Percentiles rank a stretch among this genome's conserved stretches.
Evolutionary conservation across 2,329 filamentous ascomycete genomes (phyloP).

Genomic region (Knoxdaviesia capensis): DNA sequence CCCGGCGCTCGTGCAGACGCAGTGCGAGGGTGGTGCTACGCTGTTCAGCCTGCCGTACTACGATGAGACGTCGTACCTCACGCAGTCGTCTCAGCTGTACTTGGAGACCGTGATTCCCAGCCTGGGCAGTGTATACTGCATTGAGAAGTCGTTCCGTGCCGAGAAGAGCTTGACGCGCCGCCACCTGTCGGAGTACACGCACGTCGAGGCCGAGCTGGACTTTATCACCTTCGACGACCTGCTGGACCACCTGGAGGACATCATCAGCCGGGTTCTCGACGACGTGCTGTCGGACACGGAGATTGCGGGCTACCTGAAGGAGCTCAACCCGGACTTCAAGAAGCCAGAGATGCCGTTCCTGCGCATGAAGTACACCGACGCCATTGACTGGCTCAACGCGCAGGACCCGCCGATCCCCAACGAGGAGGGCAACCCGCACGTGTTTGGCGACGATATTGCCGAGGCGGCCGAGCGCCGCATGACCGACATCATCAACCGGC

Average conservation of each 20-base stretch:
- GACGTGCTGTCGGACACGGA: conserved; percentile 52
- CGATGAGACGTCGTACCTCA: conserved; percentile 76
- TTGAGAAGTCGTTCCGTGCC: conserved; percentile 96
- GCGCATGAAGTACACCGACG: conserved; percentile 88
- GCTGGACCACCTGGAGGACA: conserved; percentile 64
- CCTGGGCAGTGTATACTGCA: conserved; percentile 89
- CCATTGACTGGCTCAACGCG: conserved; percentile 81
- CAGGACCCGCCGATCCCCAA: conserved; percentile 66
- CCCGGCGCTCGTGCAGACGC: conserved; percentile 81
- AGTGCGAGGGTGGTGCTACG: conserved; percentile 82
- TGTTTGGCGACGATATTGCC: conserved; percentile 93
- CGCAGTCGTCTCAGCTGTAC: conserved; percentile 92
- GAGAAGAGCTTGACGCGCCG: conserved; percentile 90
- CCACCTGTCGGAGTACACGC: conserved; percentile 89
- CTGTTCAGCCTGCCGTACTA: conserved; percentile 85
- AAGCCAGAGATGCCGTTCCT: conserved; percentile 69
- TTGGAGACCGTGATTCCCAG: conserved; percentile 85
- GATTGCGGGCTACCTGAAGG: conserved; percentile 53
- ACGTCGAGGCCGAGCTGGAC: conserved; percentile 90
- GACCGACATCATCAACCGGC: conserved; percentile 90
- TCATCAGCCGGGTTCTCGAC: conserved; percentile 75
- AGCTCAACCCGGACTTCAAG: conserved; percentile 81
- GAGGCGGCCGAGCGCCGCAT: conserved; percentile 92
- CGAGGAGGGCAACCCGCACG: conserved; percentile 77
- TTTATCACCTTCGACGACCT: conserved; percentile 88